Conservation (phyloP, 371 early-diverging fungal genomes). For the Dichotomocladium elegans region DNA sequence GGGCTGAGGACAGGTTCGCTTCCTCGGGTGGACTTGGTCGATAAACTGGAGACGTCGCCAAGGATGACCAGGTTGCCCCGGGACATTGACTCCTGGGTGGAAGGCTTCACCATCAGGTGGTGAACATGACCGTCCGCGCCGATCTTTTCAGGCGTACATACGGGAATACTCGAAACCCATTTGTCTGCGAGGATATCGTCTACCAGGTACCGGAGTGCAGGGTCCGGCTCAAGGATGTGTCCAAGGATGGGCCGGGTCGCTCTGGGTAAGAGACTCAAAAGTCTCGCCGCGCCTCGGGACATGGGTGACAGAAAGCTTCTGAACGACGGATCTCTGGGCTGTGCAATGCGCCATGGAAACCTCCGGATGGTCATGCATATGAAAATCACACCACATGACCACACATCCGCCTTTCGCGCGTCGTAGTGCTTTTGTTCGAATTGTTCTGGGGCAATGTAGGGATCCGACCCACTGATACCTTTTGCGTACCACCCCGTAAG, state of each 20-base stretch:
- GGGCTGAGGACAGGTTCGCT: too few species aligned
- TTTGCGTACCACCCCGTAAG: not conserved
- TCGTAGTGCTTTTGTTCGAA: constrained; percentile 47
- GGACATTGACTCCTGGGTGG: constrained; percentile 17
- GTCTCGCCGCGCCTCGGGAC: constrained; percentile 31
- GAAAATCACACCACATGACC: constrained; percentile 71
- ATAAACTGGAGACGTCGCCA: constrained; percentile 3
- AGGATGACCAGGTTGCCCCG: constrained; percentile 24
- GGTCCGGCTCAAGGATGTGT: constrained; percentile 48
- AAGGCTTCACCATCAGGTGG: constrained; percentile 31
- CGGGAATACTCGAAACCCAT: constrained; percentile 51
- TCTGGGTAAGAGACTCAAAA: constrained; percentile 45
- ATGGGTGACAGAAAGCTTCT: constrained; percentile 31
- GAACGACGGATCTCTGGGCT: constrained; percentile 41
- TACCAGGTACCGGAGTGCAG: constrained; percentile 42
- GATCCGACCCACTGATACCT: constrained; percentile 56
- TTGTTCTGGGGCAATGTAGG: constrained; percentile 61
- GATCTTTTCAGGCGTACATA: constrained; percentile 37
- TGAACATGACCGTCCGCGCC: constrained; percentile 34
- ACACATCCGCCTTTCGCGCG: constrained; percentile 60
- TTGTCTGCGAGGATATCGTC: constrained; percentile 40
- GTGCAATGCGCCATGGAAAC: constrained; percentile 65
- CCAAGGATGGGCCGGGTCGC: constrained; percentile 35
- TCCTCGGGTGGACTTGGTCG: too few species aligned
- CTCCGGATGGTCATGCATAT: constrained; percentile 64